Percentiles rank a stretch among this genome's conserved stretches.
phyloP scores from a whole-genome alignment of 2,329 filamentous ascomycete species.

The Alternaria dauci region DNA sequence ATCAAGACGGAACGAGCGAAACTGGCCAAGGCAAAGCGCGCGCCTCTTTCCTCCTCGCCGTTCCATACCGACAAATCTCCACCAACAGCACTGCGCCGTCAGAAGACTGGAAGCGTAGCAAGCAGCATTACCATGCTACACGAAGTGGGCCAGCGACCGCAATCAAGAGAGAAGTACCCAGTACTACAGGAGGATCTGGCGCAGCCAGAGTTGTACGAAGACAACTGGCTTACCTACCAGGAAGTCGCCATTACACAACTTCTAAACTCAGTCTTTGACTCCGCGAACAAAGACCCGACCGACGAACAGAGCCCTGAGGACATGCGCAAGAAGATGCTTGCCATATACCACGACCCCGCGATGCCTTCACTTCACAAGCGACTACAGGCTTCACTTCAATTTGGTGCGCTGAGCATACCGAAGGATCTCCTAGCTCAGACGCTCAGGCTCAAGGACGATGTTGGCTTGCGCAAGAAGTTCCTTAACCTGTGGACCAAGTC shows the following conservation, averaged over 20 bases:
- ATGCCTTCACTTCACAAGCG: conserved; percentile 64
- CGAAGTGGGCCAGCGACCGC: conserved; percentile 40
- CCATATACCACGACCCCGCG: conserved; percentile 62
- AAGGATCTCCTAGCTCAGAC: conserved; percentile 59
- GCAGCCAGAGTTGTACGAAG: conserved; percentile 68
- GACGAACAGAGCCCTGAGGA: conserved; percentile 41
- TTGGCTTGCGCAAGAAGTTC: conserved; percentile 66
- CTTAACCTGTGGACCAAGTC: conserved; percentile 65
- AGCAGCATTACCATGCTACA: conserved; percentile 47
- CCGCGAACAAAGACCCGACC: conserved; percentile 38
- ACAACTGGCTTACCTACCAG: conserved; percentile 69
- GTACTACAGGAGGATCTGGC: conserved; percentile 63
- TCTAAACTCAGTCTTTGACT: conserved; percentile 64
- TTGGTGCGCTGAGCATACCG: conserved; percentile 65
- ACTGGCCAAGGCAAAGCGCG: conserved; percentile 28
- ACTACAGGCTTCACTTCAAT: conserved; percentile 66
- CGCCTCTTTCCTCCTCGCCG: conserved; percentile 45
- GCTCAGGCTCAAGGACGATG: conserved; percentile 62
- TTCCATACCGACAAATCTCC: conserved; percentile 49
- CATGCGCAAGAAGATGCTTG: conserved; percentile 60
- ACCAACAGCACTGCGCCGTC: conserved; percentile 44
- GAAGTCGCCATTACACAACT: conserved; percentile 69
- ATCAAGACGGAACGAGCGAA: conserved; percentile 40
- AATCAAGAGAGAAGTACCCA: conserved; percentile 56
- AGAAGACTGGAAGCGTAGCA: conserved; percentile 32